A percentile compares a stretch with the other conserved stretches of the same genome.
phyloP scores from a whole-genome alignment of 192 early-diverging fungal genomes.

The Coemansia sp. region DNA sequence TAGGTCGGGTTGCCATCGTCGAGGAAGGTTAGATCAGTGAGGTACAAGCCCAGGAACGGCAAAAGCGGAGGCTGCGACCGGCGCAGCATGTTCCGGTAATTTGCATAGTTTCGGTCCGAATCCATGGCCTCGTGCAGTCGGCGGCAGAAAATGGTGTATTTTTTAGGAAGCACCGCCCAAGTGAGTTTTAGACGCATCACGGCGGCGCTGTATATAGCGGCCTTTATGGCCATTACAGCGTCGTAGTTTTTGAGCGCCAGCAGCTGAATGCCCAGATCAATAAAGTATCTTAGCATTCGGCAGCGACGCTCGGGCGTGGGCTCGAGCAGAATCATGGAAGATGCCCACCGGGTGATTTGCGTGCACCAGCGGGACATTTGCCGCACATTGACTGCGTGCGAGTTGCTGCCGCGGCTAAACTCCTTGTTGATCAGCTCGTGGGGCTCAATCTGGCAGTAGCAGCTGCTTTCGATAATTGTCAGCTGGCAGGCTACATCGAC shows the following conservation, averaged over 20 bases:
- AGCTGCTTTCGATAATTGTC: constrained; percentile 72
- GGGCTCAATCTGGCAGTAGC: constrained; percentile 67
- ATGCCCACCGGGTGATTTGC: constrained; percentile 77
- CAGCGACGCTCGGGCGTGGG: constrained; percentile 67
- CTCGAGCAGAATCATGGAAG: constrained; percentile 69
- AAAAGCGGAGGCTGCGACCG: constrained; percentile 63
- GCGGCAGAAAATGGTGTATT: constrained; percentile 63
- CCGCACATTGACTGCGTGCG: constrained; percentile 64
- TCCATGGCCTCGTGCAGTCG: constrained; percentile 59
- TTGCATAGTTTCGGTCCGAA: constrained; percentile 64
- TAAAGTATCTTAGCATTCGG: constrained; percentile 70
- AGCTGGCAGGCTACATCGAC: constrained; percentile 80
- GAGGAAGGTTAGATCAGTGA: constrained; percentile 81
- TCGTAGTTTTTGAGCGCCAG: constrained; percentile 66
- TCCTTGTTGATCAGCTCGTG: constrained; percentile 72
- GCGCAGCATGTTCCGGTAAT: constrained; percentile 51
- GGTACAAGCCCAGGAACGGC: constrained; percentile 76
- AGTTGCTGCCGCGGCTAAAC: constrained; percentile 52
- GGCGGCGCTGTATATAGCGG: constrained; percentile 69
- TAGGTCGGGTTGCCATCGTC: constrained; percentile 79
- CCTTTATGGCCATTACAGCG: constrained; percentile 74
- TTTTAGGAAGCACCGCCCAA: constrained; percentile 64
- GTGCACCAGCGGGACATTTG: constrained; percentile 70
- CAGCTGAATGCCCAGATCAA: constrained; percentile 66
- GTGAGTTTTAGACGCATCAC: constrained; percentile 70